A percentile compares a stretch with the other conserved stretches of the same genome.
Conservation (phyloP, 2,329 filamentous ascomycete species). For the Venturiaceae sp. region DNA sequence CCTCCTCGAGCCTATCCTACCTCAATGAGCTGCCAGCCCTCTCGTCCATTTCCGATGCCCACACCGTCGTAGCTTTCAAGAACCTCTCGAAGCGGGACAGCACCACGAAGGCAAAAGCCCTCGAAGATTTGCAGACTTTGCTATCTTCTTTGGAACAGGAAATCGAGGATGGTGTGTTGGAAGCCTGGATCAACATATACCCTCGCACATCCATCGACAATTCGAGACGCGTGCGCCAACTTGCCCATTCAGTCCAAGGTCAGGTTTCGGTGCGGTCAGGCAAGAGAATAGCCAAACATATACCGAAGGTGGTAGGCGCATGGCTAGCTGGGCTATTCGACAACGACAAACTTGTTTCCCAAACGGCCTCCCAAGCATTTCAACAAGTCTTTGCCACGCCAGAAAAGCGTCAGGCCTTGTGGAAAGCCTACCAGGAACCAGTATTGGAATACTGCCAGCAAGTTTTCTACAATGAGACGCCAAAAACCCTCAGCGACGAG, state of each 20-base stretch:
- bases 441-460: slow-evolving; percentile 76
- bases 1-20: slow-evolving; percentile 66
- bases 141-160: slow-evolving; percentile 48
- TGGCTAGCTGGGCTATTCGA: slow-evolving; percentile 91
- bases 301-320: slow-evolving; percentile 70
- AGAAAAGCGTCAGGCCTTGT: slow-evolving; percentile 69
- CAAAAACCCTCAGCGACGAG: slow-evolving; percentile 79
- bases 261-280: slow-evolving; percentile 49
- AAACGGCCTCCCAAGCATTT: slow-evolving; percentile 69
- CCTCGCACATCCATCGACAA: slow-evolving; percentile 86
- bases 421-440: slow-evolving; percentile 69
- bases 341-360: slow-evolving; percentile 65
- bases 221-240: slow-evolving; percentile 75
- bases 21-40: slow-evolving; percentile 79
- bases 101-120: slow-evolving; percentile 80
- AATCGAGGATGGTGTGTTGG: slow-evolving; percentile 71
- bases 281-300: slow-evolving; percentile 72
- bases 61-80: slow-evolving; percentile 83
- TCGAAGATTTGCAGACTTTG: slow-evolving; percentile 71
- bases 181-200: slow-evolving; percentile 83
- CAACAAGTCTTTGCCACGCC: slow-evolving; percentile 65
- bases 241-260: slow-evolving; percentile 68
- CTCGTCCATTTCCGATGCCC: slow-evolving; percentile 64
- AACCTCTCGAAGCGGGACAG: slow-evolving; percentile 88
- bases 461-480: slow-evolving; percentile 67